Conservation (phyloP, 257 asterid genomes). For the Primulina huaijiensis region DNA sequence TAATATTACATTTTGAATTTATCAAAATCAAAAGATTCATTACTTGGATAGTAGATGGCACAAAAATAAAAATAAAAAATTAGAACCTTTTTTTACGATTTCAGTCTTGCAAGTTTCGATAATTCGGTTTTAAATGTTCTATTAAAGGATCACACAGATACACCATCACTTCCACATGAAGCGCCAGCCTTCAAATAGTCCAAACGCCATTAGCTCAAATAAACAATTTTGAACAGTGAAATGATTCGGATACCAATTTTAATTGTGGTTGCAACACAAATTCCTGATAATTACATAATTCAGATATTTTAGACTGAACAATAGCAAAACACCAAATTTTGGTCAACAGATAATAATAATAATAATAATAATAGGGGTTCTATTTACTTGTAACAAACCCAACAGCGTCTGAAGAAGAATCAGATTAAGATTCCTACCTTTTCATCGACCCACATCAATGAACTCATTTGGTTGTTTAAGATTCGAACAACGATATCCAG, state of each 20-base stretch:
- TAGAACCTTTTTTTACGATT: background rate
- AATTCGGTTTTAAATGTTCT: too few relatives aligned
- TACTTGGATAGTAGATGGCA: too few relatives aligned
- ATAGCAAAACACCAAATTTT: background rate
- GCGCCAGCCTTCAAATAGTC: background rate
- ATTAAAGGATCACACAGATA: background rate
- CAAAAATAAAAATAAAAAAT: too few relatives aligned
- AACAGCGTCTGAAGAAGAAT: constrained; percentile 18
- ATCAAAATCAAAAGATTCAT: too few relatives aligned
- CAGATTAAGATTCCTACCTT: constrained; percentile 50
- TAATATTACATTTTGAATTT: too few relatives aligned
- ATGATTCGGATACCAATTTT: background rate
- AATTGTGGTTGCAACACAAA: background rate
- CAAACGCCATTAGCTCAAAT: background rate
- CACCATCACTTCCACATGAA: background rate
- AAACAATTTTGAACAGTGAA: background rate
- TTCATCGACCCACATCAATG: constrained; percentile 92
- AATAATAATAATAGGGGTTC: too few relatives aligned
- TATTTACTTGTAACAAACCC: background rate
- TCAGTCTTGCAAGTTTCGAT: too few relatives aligned
- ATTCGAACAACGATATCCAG: constrained; percentile 83
- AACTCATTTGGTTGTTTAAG: constrained; percentile 87
- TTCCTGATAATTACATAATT: too few relatives aligned
- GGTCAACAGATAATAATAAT: too few relatives aligned
- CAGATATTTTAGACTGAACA: too few relatives aligned